These are phyloP conservation scores for Elymus sibiricus DNA, from an alignment of 176 grass and related monocot genomes.

Conservation along the genomic window DNA sequence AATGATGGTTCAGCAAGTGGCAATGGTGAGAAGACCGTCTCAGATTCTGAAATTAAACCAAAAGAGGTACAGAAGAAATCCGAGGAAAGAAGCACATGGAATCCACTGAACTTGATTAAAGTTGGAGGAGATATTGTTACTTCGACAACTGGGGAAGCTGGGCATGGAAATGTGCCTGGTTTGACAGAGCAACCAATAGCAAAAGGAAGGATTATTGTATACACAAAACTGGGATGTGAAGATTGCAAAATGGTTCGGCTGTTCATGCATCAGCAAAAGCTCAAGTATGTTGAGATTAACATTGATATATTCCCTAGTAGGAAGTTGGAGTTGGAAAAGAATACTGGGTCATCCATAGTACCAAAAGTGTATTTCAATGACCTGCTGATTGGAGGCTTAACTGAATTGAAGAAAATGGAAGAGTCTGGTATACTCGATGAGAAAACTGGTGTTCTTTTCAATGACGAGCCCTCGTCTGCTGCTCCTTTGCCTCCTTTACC, in stretches of 20 bases:
- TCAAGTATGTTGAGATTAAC: constrained; percentile 86
- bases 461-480: constrained; percentile 47
- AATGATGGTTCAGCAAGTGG: constrained; percentile 40
- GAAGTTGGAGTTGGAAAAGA: constrained; percentile 89
- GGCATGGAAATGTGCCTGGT: constrained; percentile 15
- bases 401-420: constrained; percentile 74
- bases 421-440: constrained; percentile 66
- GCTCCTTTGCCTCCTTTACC: constrained; percentile 77
- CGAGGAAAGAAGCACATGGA: constrained; percentile 67
- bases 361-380: constrained; percentile 88
- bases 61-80: constrained; percentile 43
- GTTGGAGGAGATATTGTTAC: constrained; percentile 50
- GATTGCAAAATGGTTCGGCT: constrained; percentile 72
- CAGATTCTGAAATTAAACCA: constrained; percentile 42
- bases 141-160: constrained; percentile 40
- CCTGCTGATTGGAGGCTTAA: constrained; percentile 63
- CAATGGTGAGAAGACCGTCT: constrained; percentile 19
- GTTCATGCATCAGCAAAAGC: constrained; percentile 58
- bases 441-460: constrained; percentile 53
- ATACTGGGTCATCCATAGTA: constrained; percentile 59
- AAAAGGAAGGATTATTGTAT: constrained; percentile 78
- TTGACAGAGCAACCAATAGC: constrained; percentile 37
- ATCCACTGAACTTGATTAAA: constrained; percentile 89
- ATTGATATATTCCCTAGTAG: constrained; percentile 82
- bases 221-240: constrained; percentile 71